phyloP scores from a whole-genome alignment of 2,329 filamentous ascomycete species.

The Penicillium sp. region DNA sequence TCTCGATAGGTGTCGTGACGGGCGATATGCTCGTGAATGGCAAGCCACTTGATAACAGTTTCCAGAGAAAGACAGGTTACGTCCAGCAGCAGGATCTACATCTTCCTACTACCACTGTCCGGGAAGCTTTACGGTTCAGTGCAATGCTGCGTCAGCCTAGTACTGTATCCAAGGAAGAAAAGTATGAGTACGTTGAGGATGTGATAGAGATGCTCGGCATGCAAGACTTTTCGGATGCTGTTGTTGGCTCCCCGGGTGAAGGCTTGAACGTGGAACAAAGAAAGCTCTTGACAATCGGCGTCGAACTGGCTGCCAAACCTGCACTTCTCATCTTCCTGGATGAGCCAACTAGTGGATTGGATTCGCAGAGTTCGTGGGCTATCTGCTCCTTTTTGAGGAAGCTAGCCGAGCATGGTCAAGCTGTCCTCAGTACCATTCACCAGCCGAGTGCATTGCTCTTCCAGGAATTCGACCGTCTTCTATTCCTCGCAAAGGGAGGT shows the following conservation, averaged over 20 bases:
- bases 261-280: constrained; percentile 63
- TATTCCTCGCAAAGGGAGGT: constrained; percentile 64
- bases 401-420: constrained; percentile 80
- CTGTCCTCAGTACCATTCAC: constrained; percentile 89
- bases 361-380: constrained; percentile 86
- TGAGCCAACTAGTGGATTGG: constrained; percentile 87
- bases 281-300: constrained; percentile 81
- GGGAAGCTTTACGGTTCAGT: constrained; percentile 81
- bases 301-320: constrained; percentile 88
- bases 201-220: constrained; percentile 81
- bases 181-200: constrained; percentile 80
- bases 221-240: constrained; percentile 81
- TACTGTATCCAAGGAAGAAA: constrained; percentile 67
- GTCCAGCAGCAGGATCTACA: constrained; percentile 75
- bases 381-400: constrained; percentile 85
- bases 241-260: constrained; percentile 83
- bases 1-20: constrained; percentile 61
- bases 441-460: constrained; percentile 93
- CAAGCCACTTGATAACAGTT: constrained; percentile 54
- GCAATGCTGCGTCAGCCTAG: constrained; percentile 80
- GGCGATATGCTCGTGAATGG: constrained; percentile 68
- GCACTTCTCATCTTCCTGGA: constrained; percentile 84
- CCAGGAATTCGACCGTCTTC: constrained; percentile 69
- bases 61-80: constrained; percentile 66
- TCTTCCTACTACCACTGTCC: constrained; percentile 76